phyloP scores from a whole-genome alignment of 108 stramenopile species.

The Licmophora abbreviata region DNA sequence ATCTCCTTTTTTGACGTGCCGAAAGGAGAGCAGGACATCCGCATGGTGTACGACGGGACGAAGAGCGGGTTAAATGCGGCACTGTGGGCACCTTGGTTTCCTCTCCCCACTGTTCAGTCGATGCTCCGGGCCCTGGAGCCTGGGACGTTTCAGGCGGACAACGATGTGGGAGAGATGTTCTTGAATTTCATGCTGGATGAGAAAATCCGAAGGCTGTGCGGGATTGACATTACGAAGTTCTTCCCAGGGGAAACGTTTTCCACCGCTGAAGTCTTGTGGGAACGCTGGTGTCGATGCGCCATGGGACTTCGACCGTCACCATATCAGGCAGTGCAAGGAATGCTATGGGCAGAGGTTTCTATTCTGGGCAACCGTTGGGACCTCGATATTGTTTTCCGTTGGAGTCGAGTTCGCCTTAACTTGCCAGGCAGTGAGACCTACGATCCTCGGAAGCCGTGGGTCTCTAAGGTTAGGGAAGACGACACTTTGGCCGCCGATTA shows the following conservation, averaged over 20 bases:
- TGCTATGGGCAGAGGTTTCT: constrained; percentile 13
- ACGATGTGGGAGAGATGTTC: constrained; percentile 37
- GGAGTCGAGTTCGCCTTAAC: constrained; percentile 20
- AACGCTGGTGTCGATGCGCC: constrained; percentile 4
- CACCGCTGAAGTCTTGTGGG: constrained; percentile 3
- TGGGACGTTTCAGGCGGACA: constrained; percentile 16
- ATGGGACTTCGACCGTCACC: constrained; percentile 28
- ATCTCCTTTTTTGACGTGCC: constrained; percentile 30
- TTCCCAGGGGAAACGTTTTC: neutral
- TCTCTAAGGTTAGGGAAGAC: constrained; percentile 8
- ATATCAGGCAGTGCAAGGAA: constrained; percentile 3
- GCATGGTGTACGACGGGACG: constrained; percentile 38
- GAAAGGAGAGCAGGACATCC: constrained; percentile 31
- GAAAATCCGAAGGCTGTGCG: constrained; percentile 12
- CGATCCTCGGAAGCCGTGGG: constrained; percentile 22
- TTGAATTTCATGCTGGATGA: constrained; percentile 27
- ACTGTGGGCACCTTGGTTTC: constrained; percentile 36
- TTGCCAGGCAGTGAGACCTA: constrained; percentile 27
- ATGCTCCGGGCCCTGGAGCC: constrained; percentile 3
- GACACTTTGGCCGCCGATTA: constrained; percentile 1
- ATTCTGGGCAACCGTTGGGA: constrained; percentile 20
- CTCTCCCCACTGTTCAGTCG: constrained; percentile 25
- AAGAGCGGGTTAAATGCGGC: constrained; percentile 24
- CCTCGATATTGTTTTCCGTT: constrained; percentile 22
- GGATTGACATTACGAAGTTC: constrained; percentile 17